phyloP scores from a whole-genome alignment of 192 early-diverging fungal species.

The Entomortierella beljakovae region DNA sequence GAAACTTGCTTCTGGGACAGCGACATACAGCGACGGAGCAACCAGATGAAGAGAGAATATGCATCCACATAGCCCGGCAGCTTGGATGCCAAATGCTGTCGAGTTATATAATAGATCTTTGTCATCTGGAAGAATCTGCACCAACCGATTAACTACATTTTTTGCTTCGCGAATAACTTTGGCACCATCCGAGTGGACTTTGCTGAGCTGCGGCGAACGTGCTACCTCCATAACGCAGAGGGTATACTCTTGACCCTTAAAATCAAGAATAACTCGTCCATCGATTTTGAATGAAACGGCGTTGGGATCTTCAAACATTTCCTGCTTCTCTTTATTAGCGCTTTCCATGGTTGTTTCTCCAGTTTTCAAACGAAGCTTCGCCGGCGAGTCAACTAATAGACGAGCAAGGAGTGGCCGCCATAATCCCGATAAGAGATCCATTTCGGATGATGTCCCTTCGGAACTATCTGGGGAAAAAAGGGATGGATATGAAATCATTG shows the following conservation, averaged over 20 bases:
- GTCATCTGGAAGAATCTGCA: not conserved
- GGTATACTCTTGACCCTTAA: slow-evolving; percentile 1
- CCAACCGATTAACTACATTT: not conserved
- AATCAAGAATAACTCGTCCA: slow-evolving; percentile 3
- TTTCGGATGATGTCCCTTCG: not conserved
- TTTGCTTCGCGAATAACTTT: not conserved
- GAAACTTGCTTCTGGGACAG: not conserved
- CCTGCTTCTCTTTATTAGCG: slow-evolving; percentile 1
- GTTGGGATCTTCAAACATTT: slow-evolving; percentile 8
- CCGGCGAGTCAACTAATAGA: not conserved
- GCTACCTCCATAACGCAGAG: not conserved
- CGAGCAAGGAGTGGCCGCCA: slow-evolving; percentile 4
- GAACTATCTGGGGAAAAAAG: not conserved
- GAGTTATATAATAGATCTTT: slow-evolving; percentile 6
- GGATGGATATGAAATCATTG: not conserved
- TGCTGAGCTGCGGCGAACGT: not conserved
- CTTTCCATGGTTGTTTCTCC: not conserved
- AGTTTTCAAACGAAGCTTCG: not conserved
- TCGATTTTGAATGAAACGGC: slow-evolving; percentile 6
- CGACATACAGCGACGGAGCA: slow-evolving; percentile 1
- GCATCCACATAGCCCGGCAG: slow-evolving; percentile 1
- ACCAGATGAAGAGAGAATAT: slow-evolving; percentile 1
- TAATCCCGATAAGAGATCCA: slow-evolving; percentile 4
- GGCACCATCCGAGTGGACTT: slow-evolving; percentile 4
- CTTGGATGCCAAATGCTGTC: slow-evolving; percentile 6